Evolutionary conservation across 192 early-diverging fungal species (phyloP), one percentile per base, ranked within the genome.

Genomic region (Geranomyces michiganensis): DNA sequence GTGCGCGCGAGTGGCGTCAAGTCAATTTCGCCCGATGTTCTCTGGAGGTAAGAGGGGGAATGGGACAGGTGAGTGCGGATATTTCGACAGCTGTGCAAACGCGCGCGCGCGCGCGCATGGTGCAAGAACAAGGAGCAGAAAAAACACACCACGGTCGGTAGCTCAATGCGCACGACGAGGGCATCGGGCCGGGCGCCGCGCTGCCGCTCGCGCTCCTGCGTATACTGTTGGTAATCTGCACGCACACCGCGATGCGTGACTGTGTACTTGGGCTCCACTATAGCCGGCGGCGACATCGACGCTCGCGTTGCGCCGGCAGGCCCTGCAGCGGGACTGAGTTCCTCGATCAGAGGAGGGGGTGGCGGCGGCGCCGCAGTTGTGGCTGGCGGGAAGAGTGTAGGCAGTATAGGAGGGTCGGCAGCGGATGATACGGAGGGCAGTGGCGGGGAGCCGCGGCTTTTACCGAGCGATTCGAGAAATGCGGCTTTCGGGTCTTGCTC

Each of bases 131-230:
- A 31, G 26, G 51, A 26, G 0, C 0, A 1, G 4, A 0, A 10
- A n/a, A 33, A 26, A 73, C 81, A 22, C 48, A 83, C 75, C 67
- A 84, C 65, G 13, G 49, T 36, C 4, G 81, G 81, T 14, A 87
- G 63, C 48, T 81, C 62, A 45, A 87, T 68, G 27, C 56, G 68
- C 24, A 87, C 74, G 9, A 84, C 68, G 15, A 87, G 48, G 0
- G 70, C 69, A 32, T 80, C 77, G 8, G 86, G 86, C 32, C 86
- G 63, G 12, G 77, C 71, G 10, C 76, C 76, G 12, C 21, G 24
- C 26, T 67, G 70, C 17, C 72, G 62, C 59, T 74, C 62, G 21
- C 76, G 51, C 48, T 81, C 73, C 26, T 48, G 33, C 8, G 78
- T 79, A 68, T 62, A 85, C 27, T 73, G 62, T 33, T 75, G 70